Base-by-base conservation (phyloP, 768 basidiomycete genomes). In the Termitomyces sp. region DNA sequence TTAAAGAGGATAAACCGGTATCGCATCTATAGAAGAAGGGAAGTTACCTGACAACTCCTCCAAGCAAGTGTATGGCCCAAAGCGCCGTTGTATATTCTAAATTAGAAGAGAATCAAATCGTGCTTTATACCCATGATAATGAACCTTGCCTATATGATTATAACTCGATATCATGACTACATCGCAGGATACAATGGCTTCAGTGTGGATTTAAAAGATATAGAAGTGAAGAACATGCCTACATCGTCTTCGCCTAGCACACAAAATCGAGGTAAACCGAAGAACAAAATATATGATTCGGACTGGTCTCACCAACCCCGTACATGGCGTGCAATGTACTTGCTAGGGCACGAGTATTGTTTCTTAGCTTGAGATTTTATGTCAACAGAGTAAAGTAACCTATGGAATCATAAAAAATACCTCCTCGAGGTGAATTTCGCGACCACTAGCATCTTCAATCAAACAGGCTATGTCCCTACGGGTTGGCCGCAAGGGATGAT, bases 81-180 rank as follows among this genome's bases (percentile, higher is more conserved):
- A 79, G 66, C 24, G 72, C 73, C 3, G 73, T 63, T 2, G 77
- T 72, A 65, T 80, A 83, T 56, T 82, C 82, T 80, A 32, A 3
- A 3, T 44, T 44, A 18, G 26, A 20, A 22, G n/a, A 20, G 7
- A 18, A 18, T 9, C 45, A 54, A 30, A 38, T 36, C 45, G 67
- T 32, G 43, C 6, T 40, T 6, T 20, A 4, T 8, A 5, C 13
- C 4, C 28, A 38, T n/a, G 8, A 22, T 26, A 9, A 14, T 18
- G 6, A 26, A 40, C 0, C 46, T 28, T 61, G 83, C 84, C 80
- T 44, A 80, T 72, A 61, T 82, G 76, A 61, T 85, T 85, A 1
- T 78, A 79, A 59, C 82, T 80, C 58, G 75, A 74, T 22, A 85
- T 65, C 62, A 83, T 71, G 45, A 82, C 84, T 84, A 46, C 26